These are phyloP conservation scores for Cenchrus fungigraminus DNA, from an alignment of 176 grass and related monocot species.

Conservation along the genomic window DNA sequence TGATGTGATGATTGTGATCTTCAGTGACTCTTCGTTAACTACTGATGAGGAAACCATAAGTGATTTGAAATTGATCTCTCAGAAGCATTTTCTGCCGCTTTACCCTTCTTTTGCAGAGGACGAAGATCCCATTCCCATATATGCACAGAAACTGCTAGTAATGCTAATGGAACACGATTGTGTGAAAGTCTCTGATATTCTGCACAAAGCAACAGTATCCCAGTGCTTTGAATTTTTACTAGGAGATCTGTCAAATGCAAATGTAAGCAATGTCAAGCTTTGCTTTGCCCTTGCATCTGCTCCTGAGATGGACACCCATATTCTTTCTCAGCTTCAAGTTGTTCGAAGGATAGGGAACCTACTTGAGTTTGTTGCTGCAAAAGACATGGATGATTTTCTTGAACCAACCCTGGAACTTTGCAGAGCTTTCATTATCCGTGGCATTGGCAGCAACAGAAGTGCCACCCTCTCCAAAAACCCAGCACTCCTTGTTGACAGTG, in stretches of 20 bases:
- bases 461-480: constrained; percentile 81
- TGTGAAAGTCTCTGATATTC: constrained; percentile 93
- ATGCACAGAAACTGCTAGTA: constrained; percentile 96
- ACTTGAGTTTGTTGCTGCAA: constrained; percentile 87
- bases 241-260: constrained; percentile 93
- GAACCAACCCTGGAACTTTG: constrained; percentile 91
- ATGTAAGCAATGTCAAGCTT: constrained; percentile 94
- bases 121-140: constrained; percentile 98
- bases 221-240: constrained; percentile 92
- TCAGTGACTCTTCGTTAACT: constrained; percentile 66
- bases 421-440: constrained; percentile 79
- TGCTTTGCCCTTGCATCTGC: constrained; percentile 89
- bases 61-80: constrained; percentile 70
- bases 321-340: constrained; percentile 87
- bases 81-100: constrained; percentile 85
- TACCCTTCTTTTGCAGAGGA: constrained; percentile 88
- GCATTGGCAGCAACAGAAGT: constrained; percentile 76
- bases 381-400: constrained; percentile 97
- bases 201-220: constrained; percentile 79
- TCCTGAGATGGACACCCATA: constrained; percentile 82
- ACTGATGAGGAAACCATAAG: constrained; percentile 57
- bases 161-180: constrained; percentile 91
- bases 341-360: constrained; percentile 94
- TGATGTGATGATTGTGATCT: constrained; percentile 74
- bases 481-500: constrained; percentile 68